These are phyloP conservation scores for Apiospora malaysiana DNA, from an alignment of 2,329 filamentous ascomycete genomes.

Conservation along the genomic window DNA sequence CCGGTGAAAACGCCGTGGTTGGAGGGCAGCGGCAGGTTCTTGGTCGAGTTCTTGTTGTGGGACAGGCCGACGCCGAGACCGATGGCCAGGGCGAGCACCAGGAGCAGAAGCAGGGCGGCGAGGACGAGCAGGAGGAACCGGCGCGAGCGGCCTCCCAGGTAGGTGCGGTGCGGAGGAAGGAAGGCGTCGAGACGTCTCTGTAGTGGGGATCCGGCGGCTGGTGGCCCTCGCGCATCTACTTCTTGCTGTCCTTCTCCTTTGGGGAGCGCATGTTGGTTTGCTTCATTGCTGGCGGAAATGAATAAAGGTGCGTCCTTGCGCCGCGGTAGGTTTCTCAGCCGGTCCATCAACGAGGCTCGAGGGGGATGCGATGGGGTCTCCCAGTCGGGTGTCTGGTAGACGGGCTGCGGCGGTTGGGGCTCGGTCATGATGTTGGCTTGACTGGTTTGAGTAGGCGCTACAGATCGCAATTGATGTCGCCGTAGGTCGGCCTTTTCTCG, in stretches of 20 bases:
- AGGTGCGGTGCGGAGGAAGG: conserved; percentile 34
- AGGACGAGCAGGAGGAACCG: conserved; percentile 32
- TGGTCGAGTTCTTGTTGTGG: conserved; percentile 21
- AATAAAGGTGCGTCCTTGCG: neutral
- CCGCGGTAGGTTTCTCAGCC: neutral
- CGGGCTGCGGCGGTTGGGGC: conserved; percentile 18
- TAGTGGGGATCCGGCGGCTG: conserved; percentile 22
- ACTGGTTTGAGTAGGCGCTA: neutral
- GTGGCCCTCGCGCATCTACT: neutral
- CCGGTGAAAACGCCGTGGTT: conserved; percentile 53
- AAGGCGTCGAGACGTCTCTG: conserved; percentile 30
- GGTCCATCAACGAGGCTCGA: conserved; percentile 23
- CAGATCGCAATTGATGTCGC: neutral
- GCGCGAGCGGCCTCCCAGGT: conserved; percentile 33
- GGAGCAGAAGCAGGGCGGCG: conserved; percentile 31
- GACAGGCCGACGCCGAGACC: conserved; percentile 36
- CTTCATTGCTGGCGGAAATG: neutral
- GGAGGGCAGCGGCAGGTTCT: conserved; percentile 32
- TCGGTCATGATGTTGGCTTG: neutral
- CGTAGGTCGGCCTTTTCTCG: neutral
- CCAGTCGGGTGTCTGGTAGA: conserved; percentile 31
- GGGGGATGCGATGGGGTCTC: conserved; percentile 24
- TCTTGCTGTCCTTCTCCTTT: neutral
- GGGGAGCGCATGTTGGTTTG: neutral
- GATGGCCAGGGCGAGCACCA: conserved; percentile 32